Evolutionary conservation across 371 early-diverging fungal species (phyloP).

Genomic region (Rhizopus microsporus): DNA sequence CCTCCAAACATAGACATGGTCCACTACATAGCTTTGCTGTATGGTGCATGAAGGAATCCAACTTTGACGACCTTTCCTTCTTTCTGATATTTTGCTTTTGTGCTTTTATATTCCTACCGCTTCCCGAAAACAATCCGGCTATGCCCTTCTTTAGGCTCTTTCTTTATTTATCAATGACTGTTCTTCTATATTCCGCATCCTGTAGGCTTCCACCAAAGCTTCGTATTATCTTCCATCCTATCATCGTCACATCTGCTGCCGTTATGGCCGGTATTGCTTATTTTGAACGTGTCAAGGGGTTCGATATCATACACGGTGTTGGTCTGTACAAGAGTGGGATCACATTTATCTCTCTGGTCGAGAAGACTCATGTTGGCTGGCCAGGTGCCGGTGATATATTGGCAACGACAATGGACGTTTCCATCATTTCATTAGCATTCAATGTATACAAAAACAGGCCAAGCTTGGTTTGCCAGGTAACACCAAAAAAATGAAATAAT

Average conservation of each 20-base stretch:
- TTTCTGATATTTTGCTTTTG: slow-evolving; percentile 21
- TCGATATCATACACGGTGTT: slow-evolving; percentile 20
- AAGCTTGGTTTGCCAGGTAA: slow-evolving; percentile 19
- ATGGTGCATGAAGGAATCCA: slow-evolving; percentile 27
- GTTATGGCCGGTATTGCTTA: slow-evolving; percentile 28
- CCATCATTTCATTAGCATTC: slow-evolving; percentile 33
- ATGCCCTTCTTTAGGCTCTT: slow-evolving; percentile 29
- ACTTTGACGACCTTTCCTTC: slow-evolving; percentile 21
- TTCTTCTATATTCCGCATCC: slow-evolving; percentile 17
- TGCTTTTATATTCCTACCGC: slow-evolving; percentile 25
- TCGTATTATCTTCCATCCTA: slow-evolving; percentile 25
- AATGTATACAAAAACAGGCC: slow-evolving; percentile 32
- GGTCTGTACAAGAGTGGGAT: slow-evolving; percentile 15
- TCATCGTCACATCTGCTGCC: slow-evolving; percentile 25
- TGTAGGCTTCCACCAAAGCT: slow-evolving; percentile 16
- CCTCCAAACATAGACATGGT: slow-evolving; percentile 8
- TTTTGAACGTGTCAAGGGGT: slow-evolving; percentile 28
- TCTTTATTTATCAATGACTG: slow-evolving; percentile 23
- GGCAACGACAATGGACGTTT: slow-evolving; percentile 28
- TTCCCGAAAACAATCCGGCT: slow-evolving; percentile 21
- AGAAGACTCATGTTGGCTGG: slow-evolving; percentile 28
- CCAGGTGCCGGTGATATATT: slow-evolving; percentile 39
- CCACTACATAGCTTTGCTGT: slow-evolving; percentile 18
- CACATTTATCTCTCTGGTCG: slow-evolving; percentile 20
- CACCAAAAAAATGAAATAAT: background rate